Evolutionary conservation across 768 basidiomycete species (phyloP).

Genomic region (Boletus subcaerulescens): DNA sequence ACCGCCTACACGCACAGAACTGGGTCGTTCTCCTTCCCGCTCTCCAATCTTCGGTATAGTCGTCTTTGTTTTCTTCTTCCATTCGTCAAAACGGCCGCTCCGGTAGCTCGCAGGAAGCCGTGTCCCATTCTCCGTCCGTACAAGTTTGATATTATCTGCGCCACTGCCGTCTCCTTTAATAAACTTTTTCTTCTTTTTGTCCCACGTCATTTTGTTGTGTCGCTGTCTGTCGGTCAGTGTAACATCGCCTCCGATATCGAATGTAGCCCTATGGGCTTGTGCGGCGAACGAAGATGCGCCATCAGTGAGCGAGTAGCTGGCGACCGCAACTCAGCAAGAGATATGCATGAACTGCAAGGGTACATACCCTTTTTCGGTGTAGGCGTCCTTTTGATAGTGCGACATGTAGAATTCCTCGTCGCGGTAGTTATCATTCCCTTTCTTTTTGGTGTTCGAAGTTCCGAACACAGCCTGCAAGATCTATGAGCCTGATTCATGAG

Average conservation of each 20-base stretch:
- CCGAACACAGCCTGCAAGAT: slow-evolving; percentile 63
- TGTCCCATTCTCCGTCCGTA: slow-evolving; percentile 89
- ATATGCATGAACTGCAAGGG: background rate
- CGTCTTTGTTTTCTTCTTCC: slow-evolving; percentile 79
- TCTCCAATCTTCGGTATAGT: slow-evolving; percentile 83
- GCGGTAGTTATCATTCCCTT: slow-evolving; percentile 49
- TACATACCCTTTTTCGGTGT: slow-evolving; percentile 84
- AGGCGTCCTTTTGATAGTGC: slow-evolving; percentile 83
- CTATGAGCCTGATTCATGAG: slow-evolving; percentile 1
- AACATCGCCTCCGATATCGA: slow-evolving; percentile 80
- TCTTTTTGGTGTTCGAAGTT: slow-evolving; percentile 43
- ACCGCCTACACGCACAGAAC: slow-evolving; percentile 31
- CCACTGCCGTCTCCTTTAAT: slow-evolving; percentile 81
- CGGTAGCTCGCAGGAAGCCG: slow-evolving; percentile 89
- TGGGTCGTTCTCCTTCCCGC: slow-evolving; percentile 49
- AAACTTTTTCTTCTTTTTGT: slow-evolving; percentile 95
- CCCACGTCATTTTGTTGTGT: slow-evolving; percentile 73
- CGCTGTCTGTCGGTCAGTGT: slow-evolving; percentile 54
- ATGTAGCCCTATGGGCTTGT: slow-evolving; percentile 75
- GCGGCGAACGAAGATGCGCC: slow-evolving; percentile 83
- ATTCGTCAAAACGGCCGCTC: slow-evolving; percentile 93
- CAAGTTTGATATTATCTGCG: slow-evolving; percentile 90
- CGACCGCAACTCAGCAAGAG: background rate
- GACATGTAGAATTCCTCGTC: slow-evolving; percentile 92
- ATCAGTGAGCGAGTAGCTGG: slow-evolving; percentile 84